Base-by-base conservation (phyloP, 1,284 basidiomycete species). In the Ganoderma lingzhi region DNA sequence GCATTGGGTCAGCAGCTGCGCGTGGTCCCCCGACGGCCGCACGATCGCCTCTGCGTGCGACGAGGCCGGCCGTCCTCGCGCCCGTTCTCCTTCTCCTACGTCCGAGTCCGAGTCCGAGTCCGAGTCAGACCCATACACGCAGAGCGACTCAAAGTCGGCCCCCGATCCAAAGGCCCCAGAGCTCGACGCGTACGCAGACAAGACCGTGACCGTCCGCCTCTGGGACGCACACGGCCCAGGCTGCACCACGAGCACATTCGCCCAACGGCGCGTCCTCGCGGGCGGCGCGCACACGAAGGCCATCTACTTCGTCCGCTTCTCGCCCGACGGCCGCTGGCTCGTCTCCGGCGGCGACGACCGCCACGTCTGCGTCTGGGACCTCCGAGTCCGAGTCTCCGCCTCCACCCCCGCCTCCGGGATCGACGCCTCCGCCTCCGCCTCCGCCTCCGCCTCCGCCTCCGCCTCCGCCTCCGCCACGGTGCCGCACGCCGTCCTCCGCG, bases 301-400 rank as follows among this genome's bases (percentile, higher is more conserved):
- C 6, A 39, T 35, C 35, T 37, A n/a, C 35, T 59, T 35, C 35
- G 56, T 39, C 56, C n/a, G 3, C 35, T 59, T 59, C 56, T 59
- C 56, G 19, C 35, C 56, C 17, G 35, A 59, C 56, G 56, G 56
- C 32, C 56, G 56, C 35, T 59, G 56, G 56, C 32, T 59, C 35
- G 56, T 32, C 56, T 59, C 56, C 0, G 32, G 56, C 6, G 32
- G 32, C 19, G 30, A n/a, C 19, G 35, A 59, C 19, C 10, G 19
- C 56, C 19, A 35, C 35, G 35, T 35, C 35, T 59, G 56, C n/a
- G 32, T 59, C 35, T 59, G 56, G 56, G 56, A 39, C 56, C 35
- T 59, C n/a, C n/a, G n/a, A n/a, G n/a, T n/a, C n/a, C n/a, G n/a
- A n/a, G n/a, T n/a, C n/a, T n/a, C n/a, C n/a, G n/a, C n/a, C n/a